Evolutionary conservation across 1,284 basidiomycete genomes (phyloP), one percentile per base, ranked within the genome.

Genomic region (Boletus mariae): DNA sequence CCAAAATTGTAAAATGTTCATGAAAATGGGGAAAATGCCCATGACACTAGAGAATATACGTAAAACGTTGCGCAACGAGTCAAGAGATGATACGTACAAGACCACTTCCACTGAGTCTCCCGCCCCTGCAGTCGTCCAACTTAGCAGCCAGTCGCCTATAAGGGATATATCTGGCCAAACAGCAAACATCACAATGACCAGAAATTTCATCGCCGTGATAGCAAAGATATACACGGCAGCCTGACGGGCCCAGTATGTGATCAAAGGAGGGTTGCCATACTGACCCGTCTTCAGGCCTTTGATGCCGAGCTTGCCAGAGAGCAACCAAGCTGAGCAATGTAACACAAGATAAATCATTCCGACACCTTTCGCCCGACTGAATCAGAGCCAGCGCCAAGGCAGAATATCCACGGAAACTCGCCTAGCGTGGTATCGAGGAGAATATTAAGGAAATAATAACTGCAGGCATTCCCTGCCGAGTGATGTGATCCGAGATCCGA

Each of bases 381-480:
- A 42, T 68, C 44, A 66, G 46, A 45, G 37, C 31, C 3, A 31
- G n/a, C 31, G 15, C 25, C 1, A 32, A 42, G 11, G 42, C 31
- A 11, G 10, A 6, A 7, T 3, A 35, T 13, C 20, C 13, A 70
- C 1, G 10, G 11, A 13, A 9, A 47, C 83, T 62, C 59, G 89
- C 93, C 95, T 51, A 96, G 74, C 0, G 95, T 98, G 17, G 95
- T 98, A 72, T 99, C 96, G 57, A 98, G 78, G 32, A 96, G 76
- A 52, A 99, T 90, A 67, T 98, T 96, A 54, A 98, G 83, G 69
- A 98, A 97, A 73, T 98, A 98, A 56, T 86, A 81, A 15, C 90
- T 87, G 65, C 94, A 97, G 5, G 94, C 91, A 68, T 96, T 95
- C 47, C 82, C 80, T 15, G 84, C 75, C 2, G 80, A 80, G 45